Base-by-base conservation (phyloP, 23 red algal species). In the Gracilariopsis chorda region DNA sequence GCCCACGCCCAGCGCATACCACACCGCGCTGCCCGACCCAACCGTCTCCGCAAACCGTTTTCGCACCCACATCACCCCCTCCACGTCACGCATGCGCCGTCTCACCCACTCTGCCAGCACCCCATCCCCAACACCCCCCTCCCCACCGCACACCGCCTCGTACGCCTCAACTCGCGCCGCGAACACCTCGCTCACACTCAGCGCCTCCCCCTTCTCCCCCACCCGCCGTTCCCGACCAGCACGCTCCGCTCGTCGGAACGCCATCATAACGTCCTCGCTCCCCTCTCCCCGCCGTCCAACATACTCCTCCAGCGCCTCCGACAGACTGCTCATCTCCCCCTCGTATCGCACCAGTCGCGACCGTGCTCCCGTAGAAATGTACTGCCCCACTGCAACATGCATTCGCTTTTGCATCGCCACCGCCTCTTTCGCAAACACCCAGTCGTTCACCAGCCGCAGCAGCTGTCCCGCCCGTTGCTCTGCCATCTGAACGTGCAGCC, bases 41-140 rank as follows among this genome's bases (percentile, higher is more conserved):
- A 94, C 69, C 45, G 82, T 92, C 83, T 92, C 83, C 13, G 91
- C 92, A 55, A 99, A 94, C 17, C 89, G 83, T 46, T 96, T 95
- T 8, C 76, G 83, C 48, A 99, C 77, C 4, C 34, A 55, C 34
- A 94, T 92, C 23, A 86, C 51, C 17, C 61, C 14, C 30, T 29
- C 75, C 49, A 69, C 45, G 53, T 37, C 41, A 21, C 77, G 70
- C 57, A 98, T 82, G 20, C 74, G 48, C 27, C 39, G 63, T n/a
- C 20, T 49, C 2, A 93, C 67, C 91, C 91, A 94, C 1, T 86
- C 33, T 56, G 82, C 44, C 32, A 98, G 56, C 35, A 74, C 60
- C 20, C 60, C 57, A 29, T 91, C 91, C 24, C 90, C 84, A 14
- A 98, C 85, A 14, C 52, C 41, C 2, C 24, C 45, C 10, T 53